phyloP scores from a whole-genome alignment of 495 filamentous ascomycete species.

The Neurospora sp. region DNA sequence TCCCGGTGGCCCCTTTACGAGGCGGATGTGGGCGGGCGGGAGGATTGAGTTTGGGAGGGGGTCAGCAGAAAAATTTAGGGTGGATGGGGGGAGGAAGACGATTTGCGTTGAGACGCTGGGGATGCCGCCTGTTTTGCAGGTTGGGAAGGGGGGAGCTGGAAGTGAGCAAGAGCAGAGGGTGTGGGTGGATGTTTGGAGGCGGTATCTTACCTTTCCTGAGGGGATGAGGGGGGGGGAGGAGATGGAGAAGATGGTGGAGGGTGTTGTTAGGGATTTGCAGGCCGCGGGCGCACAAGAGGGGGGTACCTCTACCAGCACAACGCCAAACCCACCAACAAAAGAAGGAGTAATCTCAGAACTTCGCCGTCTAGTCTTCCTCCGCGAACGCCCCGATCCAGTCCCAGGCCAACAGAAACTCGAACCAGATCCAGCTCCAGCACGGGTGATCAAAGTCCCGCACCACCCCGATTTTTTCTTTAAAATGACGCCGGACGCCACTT shows the following conservation, averaged over 20 bases:
- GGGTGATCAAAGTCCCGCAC: conserved; percentile 9
- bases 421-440: background rate
- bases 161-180: conserved; percentile 23
- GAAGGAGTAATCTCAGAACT: background rate
- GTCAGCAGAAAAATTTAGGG: conserved; percentile 10
- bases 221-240: background rate
- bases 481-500: conserved; percentile 48
- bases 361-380: background rate
- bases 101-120: conserved; percentile 58
- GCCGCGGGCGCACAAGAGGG: background rate
- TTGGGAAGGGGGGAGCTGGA: conserved; percentile 9
- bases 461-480: conserved; percentile 48
- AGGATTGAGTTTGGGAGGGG: conserved; percentile 25
- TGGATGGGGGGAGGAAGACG: conserved; percentile 42
- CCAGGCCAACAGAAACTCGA: background rate
- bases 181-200: conserved; percentile 30
- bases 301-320: background rate
- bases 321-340: background rate
- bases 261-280: background rate
- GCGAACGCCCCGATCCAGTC: background rate
- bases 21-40: conserved; percentile 77
- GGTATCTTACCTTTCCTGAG: conserved; percentile 11
- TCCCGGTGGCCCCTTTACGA: conserved; percentile 51
- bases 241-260: background rate
- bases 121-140: conserved; percentile 31